Evolutionary conservation across 257 asterid genomes (phyloP).

Genomic region (Solanum sejunctum): DNA sequence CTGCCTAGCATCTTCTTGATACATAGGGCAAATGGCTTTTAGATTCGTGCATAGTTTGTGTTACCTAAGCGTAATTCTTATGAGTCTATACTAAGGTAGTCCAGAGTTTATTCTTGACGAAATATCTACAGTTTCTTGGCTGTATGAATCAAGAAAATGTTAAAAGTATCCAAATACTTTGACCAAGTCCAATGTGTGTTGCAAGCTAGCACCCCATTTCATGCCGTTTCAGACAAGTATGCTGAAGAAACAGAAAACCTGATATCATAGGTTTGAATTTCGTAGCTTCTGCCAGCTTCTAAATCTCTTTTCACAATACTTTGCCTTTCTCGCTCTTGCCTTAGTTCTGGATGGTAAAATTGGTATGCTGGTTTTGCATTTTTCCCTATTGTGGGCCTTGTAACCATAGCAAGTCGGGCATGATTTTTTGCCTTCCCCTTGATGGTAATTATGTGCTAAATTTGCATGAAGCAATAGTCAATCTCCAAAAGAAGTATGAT

Average conservation of each 20-base stretch:
- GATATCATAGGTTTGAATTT: not conserved
- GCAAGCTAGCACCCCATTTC: not conserved
- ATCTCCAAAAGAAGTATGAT: constrained; percentile 30
- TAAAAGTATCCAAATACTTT: not conserved
- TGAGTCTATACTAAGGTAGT: not conserved
- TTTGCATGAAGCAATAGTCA: constrained; percentile 30
- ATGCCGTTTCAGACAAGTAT: not conserved
- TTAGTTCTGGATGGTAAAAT: not conserved
- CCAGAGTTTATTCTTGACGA: not conserved
- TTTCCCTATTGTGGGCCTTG: no score
- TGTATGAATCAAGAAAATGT: not conserved
- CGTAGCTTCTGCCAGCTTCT: not conserved
- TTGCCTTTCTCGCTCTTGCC: not conserved
- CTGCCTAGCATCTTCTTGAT: not conserved
- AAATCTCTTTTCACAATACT: not conserved
- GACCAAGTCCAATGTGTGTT: not conserved
- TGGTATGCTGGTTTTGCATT: no score
- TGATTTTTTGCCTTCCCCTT: not conserved
- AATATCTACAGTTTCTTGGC: not conserved
- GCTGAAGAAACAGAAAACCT: not conserved
- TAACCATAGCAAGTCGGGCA: no score
- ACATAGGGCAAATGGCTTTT: not conserved
- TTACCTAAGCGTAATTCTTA: not conserved
- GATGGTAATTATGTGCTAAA: constrained; percentile 19
- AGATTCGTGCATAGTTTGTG: not conserved